Evolutionary conservation across 192 early-diverging fungal genomes (phyloP), one percentile per base, ranked within the genome.

Genomic region (Coemansia sp.): DNA sequence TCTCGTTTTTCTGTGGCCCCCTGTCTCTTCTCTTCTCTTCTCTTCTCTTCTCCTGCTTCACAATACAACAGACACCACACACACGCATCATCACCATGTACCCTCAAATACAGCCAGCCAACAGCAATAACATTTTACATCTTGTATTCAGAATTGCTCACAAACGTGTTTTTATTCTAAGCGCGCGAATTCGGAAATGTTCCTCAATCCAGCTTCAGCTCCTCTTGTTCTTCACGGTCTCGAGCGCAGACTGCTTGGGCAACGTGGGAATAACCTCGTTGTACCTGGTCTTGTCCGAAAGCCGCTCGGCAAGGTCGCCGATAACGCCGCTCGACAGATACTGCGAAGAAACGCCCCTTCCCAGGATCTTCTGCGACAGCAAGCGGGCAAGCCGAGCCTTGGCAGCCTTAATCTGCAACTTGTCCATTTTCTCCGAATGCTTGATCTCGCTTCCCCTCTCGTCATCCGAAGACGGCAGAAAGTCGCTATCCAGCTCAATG

Each of bases 401-500:
- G 14, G 75, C 60, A 2, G 60, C 35, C 49, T 68, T 65, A 13
- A 75, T 68, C 56, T 63, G 68, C 59, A 55, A 51, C 49, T 66
- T 67, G 13, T 68, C 64, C 36, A 68, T 42, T 55, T 64, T 71
- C 24, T 60, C 46, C 8, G 54, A 49, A 29, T 54, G 65, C 27
- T 27, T 52, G 13, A 59, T 30, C 42, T 72, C 69, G 20, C 61
- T 66, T 28, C 58, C 56, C 4, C 59, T 55, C 25, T 73, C 71
- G 25, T 80, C 77, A 50, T 71, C 73, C 0, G 63, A 70, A 4
- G 72, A 74, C n/a, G 71, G 73, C 64, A 74, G 65, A 55, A 74
- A 84, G 54, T 92, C 89, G 50, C 88, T 89, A 69, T 92, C 89
- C 16, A 93, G 72, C 35, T 89, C 86, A 34, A 95, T 84, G 48